phyloP scores from a whole-genome alignment of 164 flowering plant species.

The Vitis rupestris region DNA sequence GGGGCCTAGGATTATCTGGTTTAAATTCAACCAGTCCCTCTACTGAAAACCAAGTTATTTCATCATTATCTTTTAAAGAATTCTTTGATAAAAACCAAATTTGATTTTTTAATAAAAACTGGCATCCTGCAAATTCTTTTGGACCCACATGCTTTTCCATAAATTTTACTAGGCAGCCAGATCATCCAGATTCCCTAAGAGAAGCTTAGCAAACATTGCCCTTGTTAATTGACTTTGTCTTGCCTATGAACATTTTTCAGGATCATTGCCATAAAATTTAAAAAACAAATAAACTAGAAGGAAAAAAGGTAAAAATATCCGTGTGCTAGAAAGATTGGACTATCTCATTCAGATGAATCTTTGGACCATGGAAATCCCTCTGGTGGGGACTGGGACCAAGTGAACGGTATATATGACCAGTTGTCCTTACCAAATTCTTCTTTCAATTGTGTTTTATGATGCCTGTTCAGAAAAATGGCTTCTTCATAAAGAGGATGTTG shows the following conservation, averaged over 20 bases:
- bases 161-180: not conserved
- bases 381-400: not conserved
- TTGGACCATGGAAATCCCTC: not conserved
- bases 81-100: not conserved
- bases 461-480: constrained; percentile 47
- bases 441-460: constrained; percentile 66
- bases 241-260: too few species aligned
- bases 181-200: not conserved
- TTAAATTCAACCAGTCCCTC: too few species aligned
- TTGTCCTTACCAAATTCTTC: constrained; percentile 70
- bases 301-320: not conserved
- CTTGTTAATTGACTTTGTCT: too few species aligned
- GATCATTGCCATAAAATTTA: too few species aligned
- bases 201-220: not conserved
- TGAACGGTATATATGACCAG: not conserved
- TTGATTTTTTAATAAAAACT: not conserved
- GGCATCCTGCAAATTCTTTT: not conserved
- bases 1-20: too few species aligned
- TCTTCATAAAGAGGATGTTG: constrained; percentile 49
- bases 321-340: not conserved
- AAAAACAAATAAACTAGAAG: too few species aligned
- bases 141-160: not conserved
- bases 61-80: too few species aligned
- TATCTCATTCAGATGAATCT: not conserved
- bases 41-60: too few species aligned